Conservation (phyloP, 2,329 filamentous ascomycete genomes). For the Claviceps quebecensis region DNA sequence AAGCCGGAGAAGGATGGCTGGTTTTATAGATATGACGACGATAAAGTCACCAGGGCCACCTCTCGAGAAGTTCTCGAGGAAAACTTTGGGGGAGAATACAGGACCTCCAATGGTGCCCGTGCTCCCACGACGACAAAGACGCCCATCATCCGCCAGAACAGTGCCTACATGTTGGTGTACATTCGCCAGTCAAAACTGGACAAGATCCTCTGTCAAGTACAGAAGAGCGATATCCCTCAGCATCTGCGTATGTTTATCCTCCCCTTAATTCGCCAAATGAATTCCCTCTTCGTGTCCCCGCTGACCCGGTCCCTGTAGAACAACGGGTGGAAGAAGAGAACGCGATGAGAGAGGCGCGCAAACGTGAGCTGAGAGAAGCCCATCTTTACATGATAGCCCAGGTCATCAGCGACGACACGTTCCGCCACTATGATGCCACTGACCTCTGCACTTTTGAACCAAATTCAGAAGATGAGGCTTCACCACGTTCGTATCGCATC, state of each 20-base stretch:
- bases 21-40: slow-evolving; percentile 96
- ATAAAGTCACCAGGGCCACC: slow-evolving; percentile 89
- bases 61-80: slow-evolving; percentile 86
- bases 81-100: slow-evolving; percentile 87
- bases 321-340: slow-evolving; percentile 70
- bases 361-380: slow-evolving; percentile 84
- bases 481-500: slow-evolving; percentile 58
- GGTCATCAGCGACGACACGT: slow-evolving; percentile 70
- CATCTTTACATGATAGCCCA: slow-evolving; percentile 82
- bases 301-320: slow-evolving; percentile 29
- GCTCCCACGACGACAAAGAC: slow-evolving; percentile 38
- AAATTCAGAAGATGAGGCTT: slow-evolving; percentile 51
- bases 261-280: background rate
- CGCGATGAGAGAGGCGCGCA: slow-evolving; percentile 57
- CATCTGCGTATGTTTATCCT: slow-evolving; percentile 53
- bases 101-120: slow-evolving; percentile 33
- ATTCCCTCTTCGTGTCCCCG: background rate
- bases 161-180: slow-evolving; percentile 98
- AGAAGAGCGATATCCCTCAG: slow-evolving; percentile 62
- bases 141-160: slow-evolving; percentile 54
- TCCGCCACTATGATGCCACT: slow-evolving; percentile 67
- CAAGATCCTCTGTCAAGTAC: slow-evolving; percentile 62
- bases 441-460: slow-evolving; percentile 63
- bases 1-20: slow-evolving; percentile 86
- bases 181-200: slow-evolving; percentile 80